phyloP scores from a whole-genome alignment of 2,329 filamentous ascomycete genomes.

The Paecilomyces sp. region DNA sequence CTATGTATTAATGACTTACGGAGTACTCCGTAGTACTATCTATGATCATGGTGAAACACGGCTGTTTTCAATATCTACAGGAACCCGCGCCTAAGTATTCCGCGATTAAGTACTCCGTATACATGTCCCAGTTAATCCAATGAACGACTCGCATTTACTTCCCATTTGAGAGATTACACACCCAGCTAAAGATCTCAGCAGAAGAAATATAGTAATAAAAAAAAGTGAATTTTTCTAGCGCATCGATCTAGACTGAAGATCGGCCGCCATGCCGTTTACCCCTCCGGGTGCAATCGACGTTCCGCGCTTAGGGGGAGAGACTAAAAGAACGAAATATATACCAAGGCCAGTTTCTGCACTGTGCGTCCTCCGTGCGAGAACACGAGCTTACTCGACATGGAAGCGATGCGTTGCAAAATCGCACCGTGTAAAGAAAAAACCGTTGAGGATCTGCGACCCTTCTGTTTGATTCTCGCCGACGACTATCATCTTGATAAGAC shows the following conservation, averaged over 20 bases:
- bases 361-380: background rate
- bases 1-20: no score
- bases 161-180: no score
- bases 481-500: background rate
- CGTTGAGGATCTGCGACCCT: background rate
- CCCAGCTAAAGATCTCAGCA: no score
- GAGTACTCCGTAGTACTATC: no score
- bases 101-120: no score
- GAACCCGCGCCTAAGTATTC: no score
- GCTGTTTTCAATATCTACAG: no score
- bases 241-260: background rate
- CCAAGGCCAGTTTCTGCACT: background rate
- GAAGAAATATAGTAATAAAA: no score
- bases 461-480: background rate
- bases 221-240: background rate
- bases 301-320: background rate
- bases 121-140: no score
- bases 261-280: background rate
- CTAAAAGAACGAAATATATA: background rate
- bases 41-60: no score
- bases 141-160: no score
- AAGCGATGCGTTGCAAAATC: background rate
- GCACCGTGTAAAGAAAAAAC: background rate
- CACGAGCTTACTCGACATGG: background rate
- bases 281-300: background rate